Conservation (phyloP, 768 basidiomycete genomes). For the Podaxis mareebaensis region DNA sequence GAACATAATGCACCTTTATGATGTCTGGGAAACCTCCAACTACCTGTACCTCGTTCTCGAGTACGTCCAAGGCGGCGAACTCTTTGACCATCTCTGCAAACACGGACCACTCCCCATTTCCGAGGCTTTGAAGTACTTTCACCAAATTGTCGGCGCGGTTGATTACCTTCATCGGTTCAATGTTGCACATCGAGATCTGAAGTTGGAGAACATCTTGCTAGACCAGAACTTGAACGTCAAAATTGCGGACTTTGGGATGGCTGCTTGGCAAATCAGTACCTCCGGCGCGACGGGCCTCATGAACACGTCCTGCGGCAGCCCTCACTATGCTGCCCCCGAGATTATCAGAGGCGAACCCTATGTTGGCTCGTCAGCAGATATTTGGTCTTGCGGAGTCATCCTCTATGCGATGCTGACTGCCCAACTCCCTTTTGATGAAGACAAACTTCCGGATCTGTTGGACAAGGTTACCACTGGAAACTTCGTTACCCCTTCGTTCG, state of each 20-base stretch:
- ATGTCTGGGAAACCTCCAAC: constrained; percentile 93
- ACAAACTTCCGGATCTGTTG: constrained; percentile 74
- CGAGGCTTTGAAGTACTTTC: constrained; percentile 86
- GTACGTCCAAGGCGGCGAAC: constrained; percentile 92
- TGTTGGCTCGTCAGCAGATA: constrained; percentile 85
- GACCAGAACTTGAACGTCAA: constrained; percentile 87
- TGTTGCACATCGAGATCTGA: constrained; percentile 91
- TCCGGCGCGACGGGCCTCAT: constrained; percentile 44
- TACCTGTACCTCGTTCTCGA: constrained; percentile 92
- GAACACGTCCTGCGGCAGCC: constrained; percentile 88
- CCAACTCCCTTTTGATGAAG: constrained; percentile 90
- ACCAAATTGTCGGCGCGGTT: constrained; percentile 89
- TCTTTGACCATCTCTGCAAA: constrained; percentile 89
- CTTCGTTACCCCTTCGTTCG: constrained; percentile 72
- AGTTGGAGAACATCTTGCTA: constrained; percentile 91
- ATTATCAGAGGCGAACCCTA: constrained; percentile 83
- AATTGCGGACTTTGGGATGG: constrained; percentile 98
- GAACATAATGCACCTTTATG: constrained; percentile 91
- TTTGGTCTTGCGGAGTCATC: constrained; percentile 97
- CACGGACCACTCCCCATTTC: constrained; percentile 67
- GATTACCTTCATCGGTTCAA: constrained; percentile 95
- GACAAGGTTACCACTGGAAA: constrained; percentile 75
- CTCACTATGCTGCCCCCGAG: constrained; percentile 95
- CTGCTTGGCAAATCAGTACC: constrained; percentile 76
- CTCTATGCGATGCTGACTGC: constrained; percentile 88